Conservation (phyloP, 1,284 basidiomycete genomes). For the Ustilago tritici region DNA sequence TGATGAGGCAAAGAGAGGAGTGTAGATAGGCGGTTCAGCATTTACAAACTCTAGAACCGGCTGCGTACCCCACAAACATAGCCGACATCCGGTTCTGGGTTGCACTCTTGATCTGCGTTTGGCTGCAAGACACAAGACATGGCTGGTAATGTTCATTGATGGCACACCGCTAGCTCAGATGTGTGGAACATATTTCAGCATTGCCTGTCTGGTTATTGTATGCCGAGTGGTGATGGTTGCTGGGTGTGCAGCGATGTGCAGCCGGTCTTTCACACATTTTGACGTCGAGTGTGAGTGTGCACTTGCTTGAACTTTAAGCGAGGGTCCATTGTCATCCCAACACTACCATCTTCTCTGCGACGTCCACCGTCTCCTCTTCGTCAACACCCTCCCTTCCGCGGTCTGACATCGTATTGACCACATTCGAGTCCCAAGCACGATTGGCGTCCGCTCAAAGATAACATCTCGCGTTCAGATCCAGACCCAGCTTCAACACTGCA, state of each 20-base stretch:
- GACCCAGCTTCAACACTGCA: too few species aligned
- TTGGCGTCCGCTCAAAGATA: too few species aligned
- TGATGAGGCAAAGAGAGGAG: not conserved
- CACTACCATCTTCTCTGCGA: not conserved
- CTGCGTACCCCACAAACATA: constrained; percentile 1
- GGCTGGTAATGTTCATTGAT: too few species aligned
- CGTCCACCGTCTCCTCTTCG: too few species aligned
- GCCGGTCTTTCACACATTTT: not conserved
- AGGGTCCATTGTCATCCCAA: constrained; percentile 1
- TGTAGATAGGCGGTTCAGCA: not conserved
- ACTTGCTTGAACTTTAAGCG: not conserved
- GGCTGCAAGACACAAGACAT: too few species aligned
- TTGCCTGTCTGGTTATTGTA: too few species aligned
- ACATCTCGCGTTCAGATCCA: too few species aligned
- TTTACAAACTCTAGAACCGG: constrained; percentile 2
- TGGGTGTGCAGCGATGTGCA: too few species aligned
- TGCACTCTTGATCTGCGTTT: not conserved
- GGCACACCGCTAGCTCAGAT: too few species aligned
- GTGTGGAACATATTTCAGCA: too few species aligned
- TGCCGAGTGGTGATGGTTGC: too few species aligned
- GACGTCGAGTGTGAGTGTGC: not conserved
- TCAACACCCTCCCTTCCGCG: not conserved
- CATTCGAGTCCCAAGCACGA: not conserved
- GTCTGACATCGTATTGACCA: too few species aligned
- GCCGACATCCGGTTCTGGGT: constrained; percentile 1